Evolutionary conservation across 2,329 filamentous ascomycete species (phyloP).

Genomic region (Trichoderma atroviride): DNA sequence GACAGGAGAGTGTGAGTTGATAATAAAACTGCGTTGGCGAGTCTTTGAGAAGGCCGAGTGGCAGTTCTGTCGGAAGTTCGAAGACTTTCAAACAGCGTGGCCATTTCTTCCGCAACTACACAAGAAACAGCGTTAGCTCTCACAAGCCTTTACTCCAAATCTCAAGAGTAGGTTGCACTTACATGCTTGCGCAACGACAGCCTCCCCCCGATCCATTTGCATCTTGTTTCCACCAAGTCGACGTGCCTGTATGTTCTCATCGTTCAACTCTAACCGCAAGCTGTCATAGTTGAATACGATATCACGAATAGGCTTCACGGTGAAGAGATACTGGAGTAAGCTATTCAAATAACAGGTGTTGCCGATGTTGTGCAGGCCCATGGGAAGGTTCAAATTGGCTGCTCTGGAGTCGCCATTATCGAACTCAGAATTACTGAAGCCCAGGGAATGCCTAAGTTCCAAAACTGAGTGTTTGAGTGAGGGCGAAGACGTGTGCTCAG

Average conservation of each 20-base stretch:
- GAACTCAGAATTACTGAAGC: slow-evolving; percentile 16
- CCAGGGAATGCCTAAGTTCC: slow-evolving; percentile 32
- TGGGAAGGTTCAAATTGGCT: slow-evolving; percentile 63
- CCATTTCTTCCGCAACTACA: slow-evolving; percentile 74
- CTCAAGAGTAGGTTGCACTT: slow-evolving; percentile 45
- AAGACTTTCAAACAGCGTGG: slow-evolving; percentile 70
- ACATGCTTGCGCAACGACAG: slow-evolving; percentile 73
- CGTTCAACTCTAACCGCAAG: slow-evolving; percentile 67
- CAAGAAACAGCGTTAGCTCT: slow-evolving; percentile 14
- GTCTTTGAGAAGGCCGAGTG: slow-evolving; percentile 71
- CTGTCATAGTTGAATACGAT: slow-evolving; percentile 77
- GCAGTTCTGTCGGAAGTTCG: slow-evolving; percentile 63
- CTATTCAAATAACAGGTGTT: slow-evolving; percentile 99
- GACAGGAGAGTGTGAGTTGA: slow-evolving; percentile 47
- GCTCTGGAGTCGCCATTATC: slow-evolving; percentile 16
- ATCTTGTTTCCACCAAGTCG: slow-evolving; percentile 70
- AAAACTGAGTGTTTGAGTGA: slow-evolving; percentile 34
- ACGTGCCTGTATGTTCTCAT: slow-evolving; percentile 65
- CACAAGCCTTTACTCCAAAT: neutral
- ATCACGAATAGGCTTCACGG: slow-evolving; percentile 77
- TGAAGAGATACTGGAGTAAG: slow-evolving; percentile 92
- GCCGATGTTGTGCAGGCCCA: slow-evolving; percentile 89
- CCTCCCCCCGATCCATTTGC: slow-evolving; percentile 56
- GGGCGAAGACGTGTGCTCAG: slow-evolving; percentile 35
- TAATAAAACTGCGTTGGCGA: slow-evolving; percentile 79